Evolutionary conservation across 805 yeast species (phyloP).

Genomic region (Schwanniomyces vanrijiae): DNA sequence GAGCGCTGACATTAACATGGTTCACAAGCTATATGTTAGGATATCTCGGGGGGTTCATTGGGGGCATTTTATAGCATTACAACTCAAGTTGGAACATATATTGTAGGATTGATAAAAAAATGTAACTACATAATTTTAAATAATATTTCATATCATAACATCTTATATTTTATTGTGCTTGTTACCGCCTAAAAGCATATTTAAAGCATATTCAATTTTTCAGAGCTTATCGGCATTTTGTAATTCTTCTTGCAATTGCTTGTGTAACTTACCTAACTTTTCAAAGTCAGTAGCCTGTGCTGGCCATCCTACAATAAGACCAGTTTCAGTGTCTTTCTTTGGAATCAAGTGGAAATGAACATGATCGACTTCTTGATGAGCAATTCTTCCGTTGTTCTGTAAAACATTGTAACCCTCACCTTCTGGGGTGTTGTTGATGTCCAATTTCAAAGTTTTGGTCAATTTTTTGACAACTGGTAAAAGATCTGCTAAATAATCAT

Average conservation of each 20-base stretch:
- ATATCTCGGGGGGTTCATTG: constrained; percentile 47
- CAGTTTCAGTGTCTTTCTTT: constrained; percentile 69
- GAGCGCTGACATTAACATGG: constrained; percentile 70
- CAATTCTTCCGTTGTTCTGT: constrained; percentile 93
- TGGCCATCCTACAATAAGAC: constrained; percentile 95
- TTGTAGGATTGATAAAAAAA: background rate
- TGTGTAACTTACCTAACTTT: constrained; percentile 66
- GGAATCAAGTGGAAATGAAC: constrained; percentile 98
- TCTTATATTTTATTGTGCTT: no score
- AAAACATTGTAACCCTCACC: constrained; percentile 83
- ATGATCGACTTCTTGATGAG: constrained; percentile 94
- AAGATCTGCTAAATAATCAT: constrained; percentile 81
- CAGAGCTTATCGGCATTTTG: constrained; percentile 5
- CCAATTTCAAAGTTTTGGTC: constrained; percentile 68
- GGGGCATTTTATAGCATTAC: constrained; percentile 29
- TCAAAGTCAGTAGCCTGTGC: constrained; percentile 75
- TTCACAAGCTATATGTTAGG: constrained; percentile 45
- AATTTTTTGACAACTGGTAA: constrained; percentile 87
- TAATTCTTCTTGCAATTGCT: constrained; percentile 41
- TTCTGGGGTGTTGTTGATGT: constrained; percentile 56
- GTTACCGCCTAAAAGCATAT: no score
- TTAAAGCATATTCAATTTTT: background rate
- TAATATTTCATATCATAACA: background rate
- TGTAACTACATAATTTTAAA: background rate
- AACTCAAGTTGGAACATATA: background rate